Evolutionary conservation across 2,329 filamentous ascomycete genomes (phyloP).

Genomic region (Alternaria panax): DNA sequence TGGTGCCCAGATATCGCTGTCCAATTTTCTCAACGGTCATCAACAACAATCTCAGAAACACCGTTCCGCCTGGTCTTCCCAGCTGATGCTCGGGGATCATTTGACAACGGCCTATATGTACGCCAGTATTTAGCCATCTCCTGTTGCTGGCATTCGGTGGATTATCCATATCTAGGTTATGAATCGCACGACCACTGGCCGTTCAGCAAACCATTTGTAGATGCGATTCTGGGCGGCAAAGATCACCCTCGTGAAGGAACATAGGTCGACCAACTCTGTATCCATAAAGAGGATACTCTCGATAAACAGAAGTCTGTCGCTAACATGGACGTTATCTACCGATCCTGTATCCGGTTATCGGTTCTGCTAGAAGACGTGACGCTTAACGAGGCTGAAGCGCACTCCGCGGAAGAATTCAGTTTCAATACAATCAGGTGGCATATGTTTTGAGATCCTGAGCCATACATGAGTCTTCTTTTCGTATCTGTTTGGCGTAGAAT

Average conservation of each 20-base stretch:
- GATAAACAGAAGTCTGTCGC: slow-evolving; percentile 25
- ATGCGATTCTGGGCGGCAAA: slow-evolving; percentile 26
- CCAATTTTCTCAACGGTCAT: slow-evolving; percentile 13
- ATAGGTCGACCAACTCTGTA: slow-evolving; percentile 31
- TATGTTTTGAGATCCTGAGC: not conserved
- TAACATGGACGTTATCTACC: slow-evolving; percentile 30
- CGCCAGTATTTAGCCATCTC: slow-evolving; percentile 28
- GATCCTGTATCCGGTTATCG: slow-evolving; percentile 19
- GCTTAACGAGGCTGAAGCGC: slow-evolving; percentile 12
- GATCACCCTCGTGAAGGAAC: slow-evolving; percentile 22
- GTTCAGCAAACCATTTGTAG: slow-evolving; percentile 23
- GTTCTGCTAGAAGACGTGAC: slow-evolving; percentile 24
- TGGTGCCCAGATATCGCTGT: slow-evolving; percentile 14
- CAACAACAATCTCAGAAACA: slow-evolving; percentile 16
- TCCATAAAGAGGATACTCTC: slow-evolving; percentile 11
- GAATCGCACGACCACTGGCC: slow-evolving; percentile 22
- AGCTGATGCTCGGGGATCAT: slow-evolving; percentile 3
- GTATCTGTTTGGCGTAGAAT: slow-evolving; percentile 17
- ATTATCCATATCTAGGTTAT: slow-evolving; percentile 15
- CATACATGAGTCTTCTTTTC: not conserved
- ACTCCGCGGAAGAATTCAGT: slow-evolving; percentile 10
- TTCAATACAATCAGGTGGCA: not conserved
- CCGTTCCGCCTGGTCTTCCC: slow-evolving; percentile 28
- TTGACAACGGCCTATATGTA: slow-evolving; percentile 19
- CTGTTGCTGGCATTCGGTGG: slow-evolving; percentile 24